Conservation (phyloP, 2,329 filamentous ascomycete genomes). For the Pseudogymnoascus sp. region DNA sequence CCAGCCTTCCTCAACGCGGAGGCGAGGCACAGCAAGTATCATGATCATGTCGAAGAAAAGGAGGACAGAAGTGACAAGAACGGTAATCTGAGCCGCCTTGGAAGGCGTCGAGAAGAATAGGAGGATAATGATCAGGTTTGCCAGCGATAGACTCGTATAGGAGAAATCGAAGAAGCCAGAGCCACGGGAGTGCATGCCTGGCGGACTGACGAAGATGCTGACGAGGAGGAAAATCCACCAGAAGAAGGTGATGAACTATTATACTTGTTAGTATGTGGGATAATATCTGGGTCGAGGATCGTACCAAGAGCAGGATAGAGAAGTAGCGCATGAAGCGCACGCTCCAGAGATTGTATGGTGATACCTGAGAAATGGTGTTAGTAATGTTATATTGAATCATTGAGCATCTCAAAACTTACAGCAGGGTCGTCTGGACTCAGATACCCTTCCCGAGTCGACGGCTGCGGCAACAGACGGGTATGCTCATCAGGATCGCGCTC, state of each 20-base stretch:
- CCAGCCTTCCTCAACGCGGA: constrained; percentile 81
- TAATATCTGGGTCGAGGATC: neutral
- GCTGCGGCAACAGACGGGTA: constrained; percentile 31
- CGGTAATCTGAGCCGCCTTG: constrained; percentile 65
- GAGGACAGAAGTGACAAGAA: constrained; percentile 56
- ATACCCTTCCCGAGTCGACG: constrained; percentile 36
- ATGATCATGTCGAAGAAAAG: constrained; percentile 70
- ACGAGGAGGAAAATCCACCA: constrained; percentile 93
- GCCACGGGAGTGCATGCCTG: constrained; percentile 74
- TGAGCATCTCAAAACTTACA: constrained; percentile 39
- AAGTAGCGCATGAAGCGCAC: constrained; percentile 72
- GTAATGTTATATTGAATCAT: constrained; percentile 11
- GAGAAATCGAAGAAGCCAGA: constrained; percentile 88
- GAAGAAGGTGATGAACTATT: constrained; percentile 55
- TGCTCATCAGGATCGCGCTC: constrained; percentile 45
- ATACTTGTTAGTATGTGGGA: neutral
- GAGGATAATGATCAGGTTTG: constrained; percentile 65
- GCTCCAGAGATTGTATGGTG: constrained; percentile 91
- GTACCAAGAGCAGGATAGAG: constrained; percentile 60
- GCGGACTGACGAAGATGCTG: constrained; percentile 82
- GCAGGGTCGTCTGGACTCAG: constrained; percentile 73
- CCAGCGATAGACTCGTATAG: constrained; percentile 69
- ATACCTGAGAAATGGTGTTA: constrained; percentile 39
- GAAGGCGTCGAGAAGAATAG: constrained; percentile 85
- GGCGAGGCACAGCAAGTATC: constrained; percentile 62